Evolutionary conservation across 2,329 filamentous ascomycete genomes (phyloP), one percentile per base, ranked within the genome.

Genomic region (Verticillium zaregamsianum): DNA sequence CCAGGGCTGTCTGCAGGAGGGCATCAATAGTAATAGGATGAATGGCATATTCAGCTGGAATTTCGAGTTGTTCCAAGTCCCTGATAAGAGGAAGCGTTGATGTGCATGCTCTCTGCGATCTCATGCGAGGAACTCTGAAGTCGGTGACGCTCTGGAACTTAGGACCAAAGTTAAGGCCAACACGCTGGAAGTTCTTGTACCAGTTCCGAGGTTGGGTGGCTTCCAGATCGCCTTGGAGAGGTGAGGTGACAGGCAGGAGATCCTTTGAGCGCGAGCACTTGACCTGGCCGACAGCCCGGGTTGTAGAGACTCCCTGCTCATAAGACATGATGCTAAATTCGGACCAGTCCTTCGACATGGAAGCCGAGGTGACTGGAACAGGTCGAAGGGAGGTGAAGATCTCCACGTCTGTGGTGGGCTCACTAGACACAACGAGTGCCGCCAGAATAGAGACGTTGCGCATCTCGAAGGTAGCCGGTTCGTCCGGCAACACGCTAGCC

Each of bases 321-420:
- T 35, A 35, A 5, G 71, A 74, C 5, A 63, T 69, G 12, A 76
- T 68, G 52, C 61, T 67, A 61, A 74, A 76, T 14, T 72, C 69
- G 59, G 64, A 71, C 70, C 69, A 73, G n/a, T 45, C 57, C 20
- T 60, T 60, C 9, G 49, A 54, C 49, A 17, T 49, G 28, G 14
- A 71, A 62, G 59, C 73, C 72, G 35, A 72, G 65, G 9, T 70
- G 68, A 37, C 71, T 70, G 14, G 3, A 11, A 0, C 33, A 35
- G 77, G 70, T 12, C 76, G 71, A 8, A 85, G 74, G n/a, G 78
- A 77, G 35, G 81, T 80, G 5, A 77, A 83, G 67, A 81, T 78
- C 67, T 85, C 82, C 2, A 81, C 70, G 79, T 33, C 78, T 77
- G 15, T 14, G 5, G 58, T 14, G 11, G 33, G 33, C 14, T 68